Conservation (phyloP, 352 stramenopile species). For the Blastocystis sp. region DNA sequence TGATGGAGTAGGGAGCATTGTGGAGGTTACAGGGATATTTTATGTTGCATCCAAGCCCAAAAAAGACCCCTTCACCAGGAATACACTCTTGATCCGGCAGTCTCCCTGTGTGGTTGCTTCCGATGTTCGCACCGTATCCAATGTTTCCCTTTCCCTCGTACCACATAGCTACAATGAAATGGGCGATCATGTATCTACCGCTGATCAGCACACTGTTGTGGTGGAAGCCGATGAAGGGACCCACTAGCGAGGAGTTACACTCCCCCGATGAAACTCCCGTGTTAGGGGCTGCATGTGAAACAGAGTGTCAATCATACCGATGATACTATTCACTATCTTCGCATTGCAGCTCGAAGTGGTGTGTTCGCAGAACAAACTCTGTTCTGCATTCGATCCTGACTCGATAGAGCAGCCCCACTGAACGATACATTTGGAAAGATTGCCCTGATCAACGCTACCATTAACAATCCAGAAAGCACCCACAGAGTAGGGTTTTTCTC, state of each 20-base stretch:
- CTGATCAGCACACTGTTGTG: conserved; percentile 82
- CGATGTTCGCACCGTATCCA: conserved; percentile 86
- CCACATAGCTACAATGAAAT: conserved; percentile 72
- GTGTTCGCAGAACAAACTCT: conserved; percentile 73
- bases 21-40: conserved; percentile 89
- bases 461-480: conserved; percentile 62
- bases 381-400: conserved; percentile 69
- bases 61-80: conserved; percentile 87
- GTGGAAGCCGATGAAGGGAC: conserved; percentile 86
- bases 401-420: conserved; percentile 67
- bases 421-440: conserved; percentile 63
- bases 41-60: conserved; percentile 81
- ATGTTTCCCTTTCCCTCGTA: conserved; percentile 83
- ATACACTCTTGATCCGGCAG: conserved; percentile 79
- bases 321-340: conserved; percentile 75
- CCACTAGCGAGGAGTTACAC: conserved; percentile 80
- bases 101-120: conserved; percentile 86
- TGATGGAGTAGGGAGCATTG: conserved; percentile 81
- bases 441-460: conserved; percentile 62
- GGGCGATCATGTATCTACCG: neutral
- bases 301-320: conserved; percentile 62
- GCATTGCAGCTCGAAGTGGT: conserved; percentile 74
- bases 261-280: conserved; percentile 79
- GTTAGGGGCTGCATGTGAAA: conserved; percentile 70
- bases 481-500: conserved; percentile 68